These are phyloP conservation scores for Gynochthodes officinalis DNA, from an alignment of 257 asterid genomes.

Conservation along the genomic window DNA sequence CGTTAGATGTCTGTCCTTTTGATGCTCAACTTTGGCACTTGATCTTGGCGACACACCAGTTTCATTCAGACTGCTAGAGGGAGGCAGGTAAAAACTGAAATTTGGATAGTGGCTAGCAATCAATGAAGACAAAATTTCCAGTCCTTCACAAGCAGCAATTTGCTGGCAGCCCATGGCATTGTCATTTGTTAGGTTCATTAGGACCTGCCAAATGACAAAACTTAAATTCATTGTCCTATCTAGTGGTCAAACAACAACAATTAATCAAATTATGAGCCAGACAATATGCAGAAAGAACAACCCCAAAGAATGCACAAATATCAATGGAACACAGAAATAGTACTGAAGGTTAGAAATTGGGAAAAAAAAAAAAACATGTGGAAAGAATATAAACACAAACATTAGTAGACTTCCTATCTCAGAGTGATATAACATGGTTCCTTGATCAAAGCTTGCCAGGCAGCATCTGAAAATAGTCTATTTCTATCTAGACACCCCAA, in stretches of 20 bases:
- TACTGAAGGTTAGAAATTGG: too few species aligned
- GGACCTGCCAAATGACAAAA: conserved; percentile 48
- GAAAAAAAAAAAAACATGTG: background rate
- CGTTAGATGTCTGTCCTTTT: conserved; percentile 37
- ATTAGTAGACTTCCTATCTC: background rate
- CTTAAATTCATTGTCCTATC: background rate
- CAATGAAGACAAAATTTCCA: conserved; percentile 61
- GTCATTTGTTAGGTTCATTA: conserved; percentile 77
- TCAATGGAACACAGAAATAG: background rate
- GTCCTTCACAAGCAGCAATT: conserved; percentile 64
- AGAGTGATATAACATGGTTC: background rate
- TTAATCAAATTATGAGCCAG: background rate
- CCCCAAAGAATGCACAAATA: background rate
- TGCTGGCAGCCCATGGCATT: conserved; percentile 71
- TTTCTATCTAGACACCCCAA: background rate
- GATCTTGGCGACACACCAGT: conserved; percentile 31
- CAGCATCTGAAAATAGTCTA: background rate
- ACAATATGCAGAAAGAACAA: background rate
- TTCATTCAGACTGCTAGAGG: conserved; percentile 22
- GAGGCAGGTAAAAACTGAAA: conserved; percentile 33
- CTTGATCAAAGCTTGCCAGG: background rate
- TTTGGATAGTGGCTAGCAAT: conserved; percentile 62
- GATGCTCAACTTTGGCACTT: conserved; percentile 27
- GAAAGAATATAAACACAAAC: background rate
- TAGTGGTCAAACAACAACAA: background rate